Percentiles rank a stretch among this genome's conserved stretches.
phyloP scores from a whole-genome alignment of 129 eudicot species.

The Flaveria robusta region DNA sequence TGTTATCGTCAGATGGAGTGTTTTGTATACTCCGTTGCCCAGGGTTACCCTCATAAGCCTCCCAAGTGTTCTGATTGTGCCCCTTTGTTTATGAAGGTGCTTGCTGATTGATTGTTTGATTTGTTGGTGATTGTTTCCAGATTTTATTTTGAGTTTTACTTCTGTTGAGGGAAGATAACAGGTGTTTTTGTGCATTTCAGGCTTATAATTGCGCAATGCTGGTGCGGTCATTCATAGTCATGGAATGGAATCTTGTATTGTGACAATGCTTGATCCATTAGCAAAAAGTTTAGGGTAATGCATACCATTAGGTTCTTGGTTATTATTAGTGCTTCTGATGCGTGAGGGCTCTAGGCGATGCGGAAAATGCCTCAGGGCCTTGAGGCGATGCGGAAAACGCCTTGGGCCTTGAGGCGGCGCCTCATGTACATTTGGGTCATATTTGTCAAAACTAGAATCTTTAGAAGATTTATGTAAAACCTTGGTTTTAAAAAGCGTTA shows the following conservation, averaged over 20 bases:
- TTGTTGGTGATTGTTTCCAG: neutral
- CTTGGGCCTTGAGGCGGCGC: slow-evolving; percentile 29
- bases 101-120: slow-evolving; percentile 11
- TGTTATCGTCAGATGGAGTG: slow-evolving; percentile 62
- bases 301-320: neutral
- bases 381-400: slow-evolving; percentile 79
- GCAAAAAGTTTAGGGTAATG: slow-evolving; percentile 81
- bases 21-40: slow-evolving; percentile 61
- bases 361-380: slow-evolving; percentile 18
- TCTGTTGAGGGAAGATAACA: neutral
- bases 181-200: slow-evolving; percentile 37
- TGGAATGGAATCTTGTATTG: slow-evolving; percentile 96
- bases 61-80: slow-evolving; percentile 95
- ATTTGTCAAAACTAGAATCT: neutral
- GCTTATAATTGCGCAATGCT: slow-evolving; percentile 93
- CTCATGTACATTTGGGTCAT: neutral
- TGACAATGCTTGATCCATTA: slow-evolving; percentile 83
- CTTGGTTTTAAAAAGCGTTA: no score
- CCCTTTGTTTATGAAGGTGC: slow-evolving; percentile 88
- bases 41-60: slow-evolving; percentile 86
- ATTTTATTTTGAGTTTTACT: slow-evolving; percentile 1
- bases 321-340: slow-evolving; percentile 67
- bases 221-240: slow-evolving; percentile 99
- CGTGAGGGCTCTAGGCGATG: neutral
- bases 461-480: no score